These are phyloP conservation scores for Sporothrix brunneoviolacea DNA, from an alignment of 2,329 filamentous ascomycete species.

Conservation along the genomic window DNA sequence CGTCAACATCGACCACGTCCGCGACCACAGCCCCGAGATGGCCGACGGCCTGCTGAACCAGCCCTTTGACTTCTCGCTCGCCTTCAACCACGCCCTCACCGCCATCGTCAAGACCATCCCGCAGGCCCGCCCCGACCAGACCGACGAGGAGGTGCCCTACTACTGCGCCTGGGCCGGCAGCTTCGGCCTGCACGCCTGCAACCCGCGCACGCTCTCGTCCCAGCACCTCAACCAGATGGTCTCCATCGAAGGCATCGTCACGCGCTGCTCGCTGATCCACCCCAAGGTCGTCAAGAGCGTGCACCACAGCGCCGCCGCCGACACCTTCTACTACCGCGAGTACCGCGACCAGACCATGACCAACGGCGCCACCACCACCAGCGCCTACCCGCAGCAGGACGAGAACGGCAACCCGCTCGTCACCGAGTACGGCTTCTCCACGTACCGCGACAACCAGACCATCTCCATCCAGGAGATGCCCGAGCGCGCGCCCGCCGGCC, in stretches of 20 bases:
- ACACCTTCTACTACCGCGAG: conserved; percentile 80
- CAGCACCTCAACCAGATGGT: conserved; percentile 93
- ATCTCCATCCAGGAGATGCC: conserved; percentile 99
- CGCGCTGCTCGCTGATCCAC: conserved; percentile 87
- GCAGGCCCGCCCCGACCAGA: conserved; percentile 68
- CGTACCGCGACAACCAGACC: conserved; percentile 93
- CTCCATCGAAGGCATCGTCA: conserved; percentile 94
- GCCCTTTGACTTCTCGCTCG: conserved; percentile 81
- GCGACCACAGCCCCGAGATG: conserved; percentile 77
- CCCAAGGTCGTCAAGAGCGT: conserved; percentile 98
- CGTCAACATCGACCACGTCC: conserved; percentile 84
- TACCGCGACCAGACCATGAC: conserved; percentile 98
- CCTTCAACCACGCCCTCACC: conserved; percentile 87
- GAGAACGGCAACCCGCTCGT: conserved; percentile 85
- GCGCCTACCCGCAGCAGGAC: conserved; percentile 90
- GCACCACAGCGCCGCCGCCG: conserved; percentile 84
- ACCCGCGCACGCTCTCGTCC: conserved; percentile 85
- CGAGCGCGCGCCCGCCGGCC: conserved; percentile 87
- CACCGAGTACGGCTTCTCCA: conserved; percentile 94
- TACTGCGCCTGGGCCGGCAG: conserved; percentile 97
- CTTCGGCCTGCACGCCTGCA: conserved; percentile 92
- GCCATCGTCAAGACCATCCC: conserved; percentile 77
- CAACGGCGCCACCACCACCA: conserved; percentile 78
- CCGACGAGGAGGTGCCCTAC: conserved; percentile 72
- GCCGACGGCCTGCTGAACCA: conserved; percentile 70